Conservation (phyloP, 140 eudicot species). For the Anethum foeniculum region DNA sequence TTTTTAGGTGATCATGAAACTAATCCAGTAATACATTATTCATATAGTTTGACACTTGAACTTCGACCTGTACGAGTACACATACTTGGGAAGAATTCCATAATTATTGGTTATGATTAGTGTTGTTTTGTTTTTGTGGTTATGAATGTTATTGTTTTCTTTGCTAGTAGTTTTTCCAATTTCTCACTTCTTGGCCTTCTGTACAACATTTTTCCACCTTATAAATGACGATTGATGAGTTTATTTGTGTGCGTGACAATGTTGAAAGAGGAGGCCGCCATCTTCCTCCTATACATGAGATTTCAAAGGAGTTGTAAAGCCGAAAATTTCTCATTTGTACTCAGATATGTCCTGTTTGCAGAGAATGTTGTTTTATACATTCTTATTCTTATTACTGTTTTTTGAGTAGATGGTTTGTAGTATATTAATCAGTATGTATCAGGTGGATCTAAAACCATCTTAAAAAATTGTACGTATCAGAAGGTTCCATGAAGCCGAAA, state of each 20-base stretch:
- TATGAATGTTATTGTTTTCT: not conserved
- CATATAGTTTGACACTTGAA: too few relatives aligned
- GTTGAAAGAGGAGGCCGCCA: not conserved
- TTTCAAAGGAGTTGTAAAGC: not conserved
- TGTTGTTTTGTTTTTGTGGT: not conserved
- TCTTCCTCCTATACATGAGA: not conserved
- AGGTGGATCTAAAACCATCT: too few relatives aligned
- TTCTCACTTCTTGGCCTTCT: not conserved
- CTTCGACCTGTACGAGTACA: too few relatives aligned
- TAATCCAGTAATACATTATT: too few relatives aligned
- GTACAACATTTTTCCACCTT: not conserved
- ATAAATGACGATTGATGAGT: conserved; percentile 5
- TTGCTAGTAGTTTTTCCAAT: not conserved
- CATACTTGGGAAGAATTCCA: too few relatives aligned
- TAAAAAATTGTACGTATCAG: too few relatives aligned
- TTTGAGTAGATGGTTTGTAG: too few relatives aligned
- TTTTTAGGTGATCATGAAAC: too few relatives aligned
- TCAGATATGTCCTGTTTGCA: not conserved
- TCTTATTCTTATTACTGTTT: too few relatives aligned
- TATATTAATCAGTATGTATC: too few relatives aligned
- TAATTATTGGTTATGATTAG: not conserved
- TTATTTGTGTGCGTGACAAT: not conserved
- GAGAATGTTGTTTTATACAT: not conserved
- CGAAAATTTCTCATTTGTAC: not conserved
- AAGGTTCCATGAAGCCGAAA: too few relatives aligned